Evolutionary conservation across 1,139 yeast genomes (phyloP).

Genomic region (Geotrichum klebahnii): DNA sequence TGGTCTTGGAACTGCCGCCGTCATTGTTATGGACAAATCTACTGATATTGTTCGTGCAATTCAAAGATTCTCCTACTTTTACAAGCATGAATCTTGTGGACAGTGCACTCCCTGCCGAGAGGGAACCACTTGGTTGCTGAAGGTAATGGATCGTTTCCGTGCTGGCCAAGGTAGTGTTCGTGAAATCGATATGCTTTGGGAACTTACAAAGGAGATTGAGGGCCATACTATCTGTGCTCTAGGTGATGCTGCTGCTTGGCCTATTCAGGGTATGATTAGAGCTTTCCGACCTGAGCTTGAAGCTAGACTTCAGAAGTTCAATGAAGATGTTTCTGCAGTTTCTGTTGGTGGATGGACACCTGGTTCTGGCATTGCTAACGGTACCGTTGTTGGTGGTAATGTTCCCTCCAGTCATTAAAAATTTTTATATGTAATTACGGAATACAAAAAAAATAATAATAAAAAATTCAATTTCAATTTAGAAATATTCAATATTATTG

Average conservation of each 20-base stretch:
- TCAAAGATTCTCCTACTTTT: constrained; percentile 75
- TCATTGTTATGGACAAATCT: constrained; percentile 80
- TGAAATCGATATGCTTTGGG: constrained; percentile 79
- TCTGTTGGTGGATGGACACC: constrained; percentile 76
- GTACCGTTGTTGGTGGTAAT: constrained; percentile 63
- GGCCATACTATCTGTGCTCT: constrained; percentile 89
- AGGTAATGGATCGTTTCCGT: constrained; percentile 77
- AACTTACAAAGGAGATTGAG: constrained; percentile 77
- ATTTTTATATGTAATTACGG: not conserved
- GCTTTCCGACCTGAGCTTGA: constrained; percentile 78
- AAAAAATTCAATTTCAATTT: not conserved
- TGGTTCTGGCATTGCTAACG: constrained; percentile 58
- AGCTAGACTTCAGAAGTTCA: constrained; percentile 59
- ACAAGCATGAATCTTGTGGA: constrained; percentile 89
- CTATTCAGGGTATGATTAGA: constrained; percentile 78
- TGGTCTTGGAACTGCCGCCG: constrained; percentile 89
- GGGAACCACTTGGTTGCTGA: constrained; percentile 81
- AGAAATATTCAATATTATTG: no score
- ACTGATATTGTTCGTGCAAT: constrained; percentile 81
- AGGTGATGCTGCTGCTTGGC: constrained; percentile 94
- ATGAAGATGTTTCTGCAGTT: constrained; percentile 45
- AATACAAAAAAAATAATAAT: not conserved
- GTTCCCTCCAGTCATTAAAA: constrained; percentile 31
- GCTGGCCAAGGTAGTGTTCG: constrained; percentile 72
- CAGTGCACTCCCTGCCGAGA: constrained; percentile 95